Conservation (phyloP, 768 basidiomycete genomes). For the Rhodotorula toruloides region DNA sequence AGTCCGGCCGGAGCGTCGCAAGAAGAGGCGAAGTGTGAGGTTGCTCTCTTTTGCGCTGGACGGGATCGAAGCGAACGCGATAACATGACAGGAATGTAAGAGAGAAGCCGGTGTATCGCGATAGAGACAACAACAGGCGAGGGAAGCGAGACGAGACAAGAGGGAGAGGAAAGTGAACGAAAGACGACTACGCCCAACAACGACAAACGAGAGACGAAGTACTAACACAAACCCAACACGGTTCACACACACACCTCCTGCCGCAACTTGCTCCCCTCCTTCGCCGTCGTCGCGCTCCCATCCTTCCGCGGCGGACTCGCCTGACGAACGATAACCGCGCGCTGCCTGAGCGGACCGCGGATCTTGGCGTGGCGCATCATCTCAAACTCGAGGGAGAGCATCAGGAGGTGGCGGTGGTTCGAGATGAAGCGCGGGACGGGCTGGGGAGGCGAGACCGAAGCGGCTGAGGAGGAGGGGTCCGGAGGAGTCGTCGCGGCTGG, state of each 20-base stretch:
- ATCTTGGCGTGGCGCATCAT: slow-evolving; percentile 39
- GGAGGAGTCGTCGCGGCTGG: neutral
- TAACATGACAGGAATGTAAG: no score
- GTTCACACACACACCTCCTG: neutral
- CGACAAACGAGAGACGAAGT: neutral
- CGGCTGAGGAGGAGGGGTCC: neutral
- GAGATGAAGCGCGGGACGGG: slow-evolving; percentile 28
- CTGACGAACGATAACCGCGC: slow-evolving; percentile 28
- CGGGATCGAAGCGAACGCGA: no score
- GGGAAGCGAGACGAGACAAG: no score
- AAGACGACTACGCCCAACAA: neutral
- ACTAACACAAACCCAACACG: neutral
- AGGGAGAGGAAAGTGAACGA: no score
- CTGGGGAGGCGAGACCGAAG: neutral
- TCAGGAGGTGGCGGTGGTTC: slow-evolving; percentile 34
- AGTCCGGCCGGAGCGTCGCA: no score
- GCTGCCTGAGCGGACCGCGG: slow-evolving; percentile 25
- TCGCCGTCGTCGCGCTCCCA: neutral
- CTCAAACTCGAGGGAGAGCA: slow-evolving; percentile 36
- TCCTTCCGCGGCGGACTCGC: slow-evolving; percentile 3
- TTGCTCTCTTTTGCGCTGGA: no score
- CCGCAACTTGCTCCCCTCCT: neutral
- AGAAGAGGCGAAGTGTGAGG: no score
- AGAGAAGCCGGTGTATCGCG: no score
- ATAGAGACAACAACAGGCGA: no score